A percentile compares a stretch with the other conserved stretches of the same genome.
phyloP scores from a whole-genome alignment of 768 basidiomycete genomes.

The Tremella mesenterica region DNA sequence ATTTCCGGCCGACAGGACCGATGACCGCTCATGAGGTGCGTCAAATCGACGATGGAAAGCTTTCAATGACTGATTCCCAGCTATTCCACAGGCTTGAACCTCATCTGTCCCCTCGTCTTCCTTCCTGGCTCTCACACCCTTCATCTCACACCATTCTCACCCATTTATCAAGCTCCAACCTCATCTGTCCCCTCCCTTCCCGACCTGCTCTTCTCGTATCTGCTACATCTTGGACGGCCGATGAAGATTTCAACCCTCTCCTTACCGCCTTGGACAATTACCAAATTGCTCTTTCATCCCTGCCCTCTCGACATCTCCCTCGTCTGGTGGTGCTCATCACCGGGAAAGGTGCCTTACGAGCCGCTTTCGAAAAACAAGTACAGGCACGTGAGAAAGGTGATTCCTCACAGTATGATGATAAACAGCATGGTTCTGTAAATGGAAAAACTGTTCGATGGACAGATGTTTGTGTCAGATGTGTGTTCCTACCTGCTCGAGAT shows the following conservation, averaged over 20 bases:
- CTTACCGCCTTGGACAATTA: constrained; percentile 65
- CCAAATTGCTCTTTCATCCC: constrained; percentile 52
- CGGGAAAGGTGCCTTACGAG: constrained; percentile 74
- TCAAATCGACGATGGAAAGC: constrained; percentile 14
- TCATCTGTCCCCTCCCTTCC: constrained; percentile 51
- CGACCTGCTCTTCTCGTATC: constrained; percentile 80
- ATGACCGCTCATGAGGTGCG: constrained; percentile 68
- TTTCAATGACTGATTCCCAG: constrained; percentile 31
- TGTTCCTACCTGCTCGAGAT: constrained; percentile 83
- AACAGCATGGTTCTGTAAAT: neutral
- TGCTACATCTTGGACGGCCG: constrained; percentile 93
- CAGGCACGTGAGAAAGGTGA: constrained; percentile 50
- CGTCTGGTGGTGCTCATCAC: constrained; percentile 77
- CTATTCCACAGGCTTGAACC: constrained; percentile 47
- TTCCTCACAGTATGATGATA: neutral
- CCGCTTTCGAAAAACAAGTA: constrained; percentile 64
- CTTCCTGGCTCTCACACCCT: neutral
- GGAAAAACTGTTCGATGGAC: constrained; percentile 50
- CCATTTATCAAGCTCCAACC: neutral
- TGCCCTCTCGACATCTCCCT: constrained; percentile 49
- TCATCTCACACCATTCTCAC: constrained; percentile 4
- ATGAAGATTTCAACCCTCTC: constrained; percentile 86
- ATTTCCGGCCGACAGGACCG: constrained; percentile 64
- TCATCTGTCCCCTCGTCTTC: constrained; percentile 40
- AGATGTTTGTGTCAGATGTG: constrained; percentile 43